Evolutionary conservation across 83 land plant genomes (phyloP).

Genomic region (Isoetes engelmannii): DNA sequence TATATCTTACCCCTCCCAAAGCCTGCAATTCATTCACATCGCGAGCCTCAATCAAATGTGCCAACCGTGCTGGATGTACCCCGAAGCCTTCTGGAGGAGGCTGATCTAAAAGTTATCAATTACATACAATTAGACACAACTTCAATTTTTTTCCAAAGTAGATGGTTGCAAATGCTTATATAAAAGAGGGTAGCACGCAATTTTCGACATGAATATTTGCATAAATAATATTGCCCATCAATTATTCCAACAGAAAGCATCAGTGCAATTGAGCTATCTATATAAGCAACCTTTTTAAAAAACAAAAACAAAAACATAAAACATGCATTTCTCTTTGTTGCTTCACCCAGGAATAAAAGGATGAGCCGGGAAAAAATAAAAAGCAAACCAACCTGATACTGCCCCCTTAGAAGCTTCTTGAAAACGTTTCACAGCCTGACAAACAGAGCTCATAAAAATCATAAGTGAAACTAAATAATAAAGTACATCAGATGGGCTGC

Average conservation of each 20-base stretch:
- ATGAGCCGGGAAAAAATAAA: not conserved
- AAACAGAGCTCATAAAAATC: too few relatives aligned
- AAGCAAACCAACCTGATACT: slow-evolving; percentile 14
- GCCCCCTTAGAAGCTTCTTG: slow-evolving; percentile 51
- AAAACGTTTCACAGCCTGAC: slow-evolving; percentile 65
- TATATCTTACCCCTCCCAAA: slow-evolving; percentile 52
- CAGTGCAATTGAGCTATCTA: not conserved
- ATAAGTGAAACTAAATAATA: too few relatives aligned
- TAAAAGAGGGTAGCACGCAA: too few relatives aligned
- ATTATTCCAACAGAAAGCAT: not conserved
- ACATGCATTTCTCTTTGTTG: not conserved
- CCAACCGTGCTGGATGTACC: slow-evolving; percentile 45
- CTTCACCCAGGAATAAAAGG: not conserved
- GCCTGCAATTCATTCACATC: slow-evolving; percentile 35
- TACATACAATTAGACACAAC: not conserved
- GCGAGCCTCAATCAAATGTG: slow-evolving; percentile 43
- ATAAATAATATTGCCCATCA: slow-evolving; percentile 11
- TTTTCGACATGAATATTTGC: not conserved
- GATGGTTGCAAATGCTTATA: too few relatives aligned
- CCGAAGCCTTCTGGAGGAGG: slow-evolving; percentile 48
- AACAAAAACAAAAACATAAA: not conserved
- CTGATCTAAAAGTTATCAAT: slow-evolving; percentile 18
- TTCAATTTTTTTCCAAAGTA: too few relatives aligned
- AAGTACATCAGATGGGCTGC: too few relatives aligned
- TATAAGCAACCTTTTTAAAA: not conserved